phyloP scores from a whole-genome alignment of 345 rosid genomes.

The Aethionema arabicum region DNA sequence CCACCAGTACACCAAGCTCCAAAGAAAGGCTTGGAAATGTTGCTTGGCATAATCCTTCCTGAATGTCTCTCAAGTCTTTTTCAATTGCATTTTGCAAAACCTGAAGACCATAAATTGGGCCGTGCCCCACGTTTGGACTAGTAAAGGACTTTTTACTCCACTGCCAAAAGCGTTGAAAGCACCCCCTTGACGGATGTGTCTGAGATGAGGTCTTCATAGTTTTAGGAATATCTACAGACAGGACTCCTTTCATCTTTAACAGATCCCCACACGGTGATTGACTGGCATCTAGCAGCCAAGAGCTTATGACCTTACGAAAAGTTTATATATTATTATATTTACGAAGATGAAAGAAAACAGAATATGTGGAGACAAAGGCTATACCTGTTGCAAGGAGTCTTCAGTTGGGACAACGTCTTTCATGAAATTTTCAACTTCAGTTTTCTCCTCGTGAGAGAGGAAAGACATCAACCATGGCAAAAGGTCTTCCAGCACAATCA shows the following conservation, averaged over 20 bases:
- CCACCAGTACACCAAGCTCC: slow-evolving; percentile 40
- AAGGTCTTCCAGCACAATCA: slow-evolving; percentile 66
- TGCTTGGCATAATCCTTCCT: slow-evolving; percentile 42
- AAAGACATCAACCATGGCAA: slow-evolving; percentile 84
- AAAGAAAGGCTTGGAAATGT: slow-evolving; percentile 36
- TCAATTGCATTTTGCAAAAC: slow-evolving; percentile 58
- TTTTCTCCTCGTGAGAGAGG: slow-evolving; percentile 65
- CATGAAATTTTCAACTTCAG: slow-evolving; percentile 57
- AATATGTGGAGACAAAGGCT: slow-evolving; percentile 24
- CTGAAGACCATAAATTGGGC: slow-evolving; percentile 42
- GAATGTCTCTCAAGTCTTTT: slow-evolving; percentile 60
- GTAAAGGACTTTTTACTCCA: slow-evolving; percentile 30
- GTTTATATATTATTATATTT: slow-evolving; percentile 27
- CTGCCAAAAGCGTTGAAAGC: slow-evolving; percentile 37
- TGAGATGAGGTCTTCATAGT: slow-evolving; percentile 31
- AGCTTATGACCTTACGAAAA: slow-evolving; percentile 56
- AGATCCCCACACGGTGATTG: slow-evolving; percentile 32
- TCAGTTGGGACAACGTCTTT: slow-evolving; percentile 65
- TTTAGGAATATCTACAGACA: slow-evolving; percentile 27
- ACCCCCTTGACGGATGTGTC: slow-evolving; percentile 27
- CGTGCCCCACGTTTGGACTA: slow-evolving; percentile 32
- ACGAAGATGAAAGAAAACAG: slow-evolving; percentile 7
- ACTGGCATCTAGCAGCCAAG: slow-evolving; percentile 48
- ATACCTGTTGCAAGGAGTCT: slow-evolving; percentile 67
- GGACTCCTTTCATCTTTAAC: slow-evolving; percentile 29